Base-by-base conservation (phyloP, 306 rosid genomes). In the Betula pendula region DNA sequence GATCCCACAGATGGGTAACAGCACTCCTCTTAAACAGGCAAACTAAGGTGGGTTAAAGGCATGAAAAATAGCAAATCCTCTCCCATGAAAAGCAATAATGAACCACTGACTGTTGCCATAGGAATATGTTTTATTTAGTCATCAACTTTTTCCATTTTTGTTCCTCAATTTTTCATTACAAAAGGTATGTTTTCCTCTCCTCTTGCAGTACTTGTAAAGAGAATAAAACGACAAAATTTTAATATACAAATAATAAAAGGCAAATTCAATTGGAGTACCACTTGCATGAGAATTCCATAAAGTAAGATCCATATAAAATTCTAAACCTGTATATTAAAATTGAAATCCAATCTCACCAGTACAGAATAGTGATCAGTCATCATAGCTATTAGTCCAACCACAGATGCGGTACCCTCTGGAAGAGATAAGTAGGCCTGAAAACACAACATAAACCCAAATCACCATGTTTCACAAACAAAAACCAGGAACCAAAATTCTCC, bases 341-440 rank as follows among this genome's bases (percentile, higher is more conserved):
- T 62, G 71, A 56, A 72, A 68, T 80, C 62, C 78, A 73, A 79
- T 76, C 93, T 87, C 81, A 95, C 97, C 96, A 92, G 84, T 66
- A 90, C 81, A 81, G 84, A 80, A 77, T 95, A 95, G 80, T 95
- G 96, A 80, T 95, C 97, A 38, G 89, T 87, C 97, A 95, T 92
- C 99, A 95, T 92, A 44, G 97, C 99, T 81, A 82, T 87, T 51
- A 95, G 86, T 74, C 99, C 99, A 87, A 88, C 88, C 62, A 92
- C 97, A 70, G 99, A 95, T 73, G 99, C 97, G 80, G 95, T 88
- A 70, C 99, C 99, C 84, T 95, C 99, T 29, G 99, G 97, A 85
- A 95, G 97, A 79, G 99, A 95, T 78, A 95, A 87, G 82, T 95
- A 95, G 70, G 96, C 97, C 99, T 95, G 92, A 60, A 88, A 83